Evolutionary conservation across 139 green algal species (phyloP), one percentile per base, ranked within the genome.

Genomic region (Auxenochlorella protothecoides): DNA sequence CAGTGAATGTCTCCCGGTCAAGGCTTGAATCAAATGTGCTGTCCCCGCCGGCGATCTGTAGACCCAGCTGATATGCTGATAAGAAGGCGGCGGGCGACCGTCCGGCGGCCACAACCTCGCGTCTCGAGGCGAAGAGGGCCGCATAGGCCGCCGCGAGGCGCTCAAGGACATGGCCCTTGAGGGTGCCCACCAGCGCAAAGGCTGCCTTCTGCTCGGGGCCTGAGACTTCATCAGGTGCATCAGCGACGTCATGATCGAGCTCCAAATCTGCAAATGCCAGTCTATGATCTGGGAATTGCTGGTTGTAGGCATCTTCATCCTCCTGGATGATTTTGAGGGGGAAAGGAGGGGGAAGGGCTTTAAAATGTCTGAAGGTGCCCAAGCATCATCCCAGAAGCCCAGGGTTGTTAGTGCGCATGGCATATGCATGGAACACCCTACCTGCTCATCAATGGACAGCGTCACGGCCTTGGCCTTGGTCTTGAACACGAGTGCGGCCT

Each of bases 401-500:
- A 63, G 9, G 52, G 12, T 62, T 61, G n/a, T 11, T 7, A 56
- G 4, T 55, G 55, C 68, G 3, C 4, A 64, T 13, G 12, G 59
- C 13, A 64, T n/a, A 64, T 64, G 59, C 12, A 64, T 13, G 59
- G 59, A 64, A 64, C 59, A 64, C 13, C 59, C 12, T n/a, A 64
- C 12, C 13, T 64, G 59, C 59, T 64, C 12, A 64, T 64, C 59
- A 44, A 64, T 64, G 59, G 12, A 64, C 12, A 64, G 59, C 13
- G 13, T 64, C 59, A 64, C 13, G 2, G 12, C 13, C 12, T 64
- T 12, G 55, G 72, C 66, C 83, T 92, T 96, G 78, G 65, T 84
- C 79, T 89, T 92, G 81, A 91, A 96, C 71, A 90, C 59, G 27
- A 44, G 27, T 73, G 91, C 79, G 2, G 82, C 88, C 69, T 91